These are phyloP conservation scores for Trichophyton verrucosum DNA, from an alignment of 2,329 filamentous ascomycete genomes.

Conservation along the genomic window DNA sequence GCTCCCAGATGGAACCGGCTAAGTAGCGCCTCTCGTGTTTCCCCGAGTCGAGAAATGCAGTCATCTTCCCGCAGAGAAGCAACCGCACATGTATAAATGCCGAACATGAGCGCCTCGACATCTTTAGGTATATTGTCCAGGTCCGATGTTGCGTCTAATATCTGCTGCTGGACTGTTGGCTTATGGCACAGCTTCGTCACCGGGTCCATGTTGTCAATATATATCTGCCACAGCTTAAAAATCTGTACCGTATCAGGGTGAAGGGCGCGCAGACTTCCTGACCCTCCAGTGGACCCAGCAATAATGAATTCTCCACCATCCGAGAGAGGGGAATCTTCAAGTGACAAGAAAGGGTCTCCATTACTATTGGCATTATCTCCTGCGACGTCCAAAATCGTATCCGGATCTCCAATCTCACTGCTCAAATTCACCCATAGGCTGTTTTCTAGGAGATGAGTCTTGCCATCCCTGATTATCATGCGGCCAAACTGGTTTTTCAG, in stretches of 20 bases:
- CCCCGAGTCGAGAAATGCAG: slow-evolving; percentile 20
- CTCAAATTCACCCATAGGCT: slow-evolving; percentile 1
- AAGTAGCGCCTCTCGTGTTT: slow-evolving; percentile 29
- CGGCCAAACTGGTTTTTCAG: neutral
- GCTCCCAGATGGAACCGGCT: slow-evolving; percentile 44
- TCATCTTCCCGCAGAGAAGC: slow-evolving; percentile 34
- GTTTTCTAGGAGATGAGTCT: neutral
- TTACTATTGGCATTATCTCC: neutral
- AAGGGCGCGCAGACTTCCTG: neutral
- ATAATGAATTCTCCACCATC: neutral
- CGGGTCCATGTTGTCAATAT: slow-evolving; percentile 36
- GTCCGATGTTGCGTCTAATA: slow-evolving; percentile 35
- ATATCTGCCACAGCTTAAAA: slow-evolving; percentile 16
- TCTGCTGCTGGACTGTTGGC: slow-evolving; percentile 37
- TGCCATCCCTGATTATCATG: neutral
- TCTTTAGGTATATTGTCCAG: slow-evolving; percentile 40
- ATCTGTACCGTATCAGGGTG: slow-evolving; percentile 9
- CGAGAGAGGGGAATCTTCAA: neutral
- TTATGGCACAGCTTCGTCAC: slow-evolving; percentile 45
- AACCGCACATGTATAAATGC: slow-evolving; percentile 45
- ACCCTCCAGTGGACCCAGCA: neutral
- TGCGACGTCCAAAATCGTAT: neutral
- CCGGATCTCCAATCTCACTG: neutral
- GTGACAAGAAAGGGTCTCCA: neutral
- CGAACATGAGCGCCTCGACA: slow-evolving; percentile 44